Base-by-base conservation (phyloP, 2,329 filamentous ascomycete genomes). In the Botrytis tulipae region DNA sequence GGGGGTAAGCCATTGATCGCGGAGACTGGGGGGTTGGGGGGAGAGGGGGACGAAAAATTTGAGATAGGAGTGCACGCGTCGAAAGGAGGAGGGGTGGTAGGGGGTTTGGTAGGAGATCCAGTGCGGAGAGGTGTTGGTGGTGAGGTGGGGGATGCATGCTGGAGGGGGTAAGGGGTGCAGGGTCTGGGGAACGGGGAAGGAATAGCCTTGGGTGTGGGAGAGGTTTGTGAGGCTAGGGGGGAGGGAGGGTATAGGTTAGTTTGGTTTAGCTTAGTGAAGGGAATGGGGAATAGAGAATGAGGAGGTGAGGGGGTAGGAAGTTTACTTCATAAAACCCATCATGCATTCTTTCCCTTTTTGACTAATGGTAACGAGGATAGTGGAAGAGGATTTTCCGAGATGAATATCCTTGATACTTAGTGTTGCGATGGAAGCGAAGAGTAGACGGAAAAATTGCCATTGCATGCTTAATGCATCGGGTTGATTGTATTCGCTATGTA, bases 271-370 rank as follows among this genome's bases (percentile, higher is more conserved):
- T 7, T 44, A 20, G 18, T 46, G 44, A 46, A 44, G 20, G 46
- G 44, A 46, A 46, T 46, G 7, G 44, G 22, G 20, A 66, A 48
- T n/a, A 4, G 16, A 44, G 29, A 20, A 29, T 18, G n/a, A 32
- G 25, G 25, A 32, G 16, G 4, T 65, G n/a, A 14, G 40, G 22
- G 25, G 62, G 2, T 25, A 8, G 7, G 22, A 5, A 9, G 20
- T 32, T 51, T 48, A 66, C 63, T 46, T 66, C 16, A 51, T 25
- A 32, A 66, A 51, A 22, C 63, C 63, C 25, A 66, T 66, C 44
- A 66, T 66, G 44, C 63, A 66, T 9, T 66, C 63, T 51, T 51
- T 66, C 7, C 29, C 42, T n/a, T 32, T 66, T 22, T 66, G 63
- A 25, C 63, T 51, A 10, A 66, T 18, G 16, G 25, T 66, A 12